Evolutionary conservation across 495 filamentous ascomycete species (phyloP), one percentile per base, ranked within the genome.

Genomic region (Aspergillus hancockii): DNA sequence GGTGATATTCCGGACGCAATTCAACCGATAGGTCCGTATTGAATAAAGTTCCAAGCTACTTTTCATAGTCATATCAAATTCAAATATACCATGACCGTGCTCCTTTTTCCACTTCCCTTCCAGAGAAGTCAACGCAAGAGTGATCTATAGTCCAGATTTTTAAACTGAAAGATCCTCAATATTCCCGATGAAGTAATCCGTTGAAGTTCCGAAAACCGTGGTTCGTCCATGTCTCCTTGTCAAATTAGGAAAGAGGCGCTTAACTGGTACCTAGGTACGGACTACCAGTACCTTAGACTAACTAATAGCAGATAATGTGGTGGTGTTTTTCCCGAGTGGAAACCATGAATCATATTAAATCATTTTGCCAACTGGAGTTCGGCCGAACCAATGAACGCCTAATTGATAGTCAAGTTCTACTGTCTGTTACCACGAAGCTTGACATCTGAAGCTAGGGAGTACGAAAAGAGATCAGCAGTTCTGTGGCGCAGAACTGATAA

Each of bases 21-120:
- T 47, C 43, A 47, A n/a, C 43, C 43, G 43, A 47, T 47, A 47
- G 43, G 43, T 47, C 19, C 43, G 43, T 47, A 23, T 9, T 0
- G 21, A n/a, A 22, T 47, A 47, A 47, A 19, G 43, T 47, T 47
- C 43, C 8, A 47, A 47, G 43, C 21, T 47, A 47, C 19, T 10
- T 47, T 6, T 10, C 19, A 47, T 22, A 3, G 19, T n/a, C 43
- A 18, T 47, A 47, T 47, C 8, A 47, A 23, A 21, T 19, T 21
- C n/a, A 47, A 22, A 22, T 47, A 47, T 47, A 23, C 43, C 23
- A 47, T 19, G 40, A 43, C 40, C 40, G 43, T 47, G 19, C 43
- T 47, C 19, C 18, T 14, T 41, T n/a, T 41, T n/a, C 38, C 38
- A 41, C 38, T 41, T 41, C 38, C 25, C 38, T 47, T 23, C 40